A percentile compares a stretch with the other conserved stretches of the same genome.
Conservation (phyloP, 129 eudicot genomes). For the Flaveria ramosissima region DNA sequence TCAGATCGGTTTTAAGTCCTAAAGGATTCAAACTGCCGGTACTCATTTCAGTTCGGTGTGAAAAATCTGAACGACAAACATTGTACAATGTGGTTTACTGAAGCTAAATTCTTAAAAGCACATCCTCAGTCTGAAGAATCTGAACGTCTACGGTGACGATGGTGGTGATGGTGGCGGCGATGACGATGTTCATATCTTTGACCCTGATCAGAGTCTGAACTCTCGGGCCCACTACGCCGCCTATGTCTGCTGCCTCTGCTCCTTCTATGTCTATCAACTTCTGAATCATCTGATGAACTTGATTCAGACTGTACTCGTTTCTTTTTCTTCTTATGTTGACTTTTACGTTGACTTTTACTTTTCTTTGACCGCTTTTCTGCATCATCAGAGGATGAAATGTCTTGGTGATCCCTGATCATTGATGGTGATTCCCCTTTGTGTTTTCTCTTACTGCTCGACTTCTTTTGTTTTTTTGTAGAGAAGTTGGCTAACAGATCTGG, state of each 20-base stretch:
- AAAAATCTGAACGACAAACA: background rate
- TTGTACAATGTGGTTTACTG: conserved; percentile 21
- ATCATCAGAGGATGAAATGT: conserved; percentile 32
- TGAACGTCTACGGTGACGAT: conserved; percentile 32
- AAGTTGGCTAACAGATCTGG: conserved; percentile 74
- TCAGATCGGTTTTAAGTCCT: background rate
- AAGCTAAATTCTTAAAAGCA: background rate
- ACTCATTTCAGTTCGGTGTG: background rate
- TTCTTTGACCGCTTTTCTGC: conserved; percentile 47
- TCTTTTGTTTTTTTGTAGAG: conserved; percentile 60
- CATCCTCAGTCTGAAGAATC: conserved; percentile 25
- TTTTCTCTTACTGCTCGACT: conserved; percentile 55
- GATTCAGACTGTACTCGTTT: conserved; percentile 37
- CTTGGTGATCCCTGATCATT: conserved; percentile 25
- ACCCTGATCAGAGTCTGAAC: conserved; percentile 41
- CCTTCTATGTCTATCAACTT: conserved; percentile 42
- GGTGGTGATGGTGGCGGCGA: conserved; percentile 25
- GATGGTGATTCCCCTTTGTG: conserved; percentile 42
- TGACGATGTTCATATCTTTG: conserved; percentile 28
- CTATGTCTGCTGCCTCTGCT: conserved; percentile 28
- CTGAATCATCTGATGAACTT: conserved; percentile 51
- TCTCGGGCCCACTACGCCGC: conserved; percentile 32
- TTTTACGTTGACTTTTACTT: conserved; percentile 40
- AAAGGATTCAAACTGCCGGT: background rate
- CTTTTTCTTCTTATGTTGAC: conserved; percentile 43